Percentiles rank a stretch among this genome's conserved stretches.
Evolutionary conservation across 2,329 filamentous ascomycete genomes (phyloP).

Genomic region (Aciculosporium take): DNA sequence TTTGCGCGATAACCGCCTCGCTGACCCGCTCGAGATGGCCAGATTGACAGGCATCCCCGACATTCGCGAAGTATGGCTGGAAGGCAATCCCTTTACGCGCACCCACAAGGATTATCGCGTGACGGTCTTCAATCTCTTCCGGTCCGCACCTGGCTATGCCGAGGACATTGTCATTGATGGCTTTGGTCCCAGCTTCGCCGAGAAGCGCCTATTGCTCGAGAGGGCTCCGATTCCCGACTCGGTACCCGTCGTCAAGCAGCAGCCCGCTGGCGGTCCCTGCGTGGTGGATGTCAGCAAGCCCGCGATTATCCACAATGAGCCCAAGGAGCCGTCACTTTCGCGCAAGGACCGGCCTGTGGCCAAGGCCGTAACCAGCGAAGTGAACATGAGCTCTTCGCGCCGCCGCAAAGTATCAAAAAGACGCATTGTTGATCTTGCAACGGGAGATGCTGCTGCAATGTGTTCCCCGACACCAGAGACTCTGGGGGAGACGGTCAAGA

Average conservation of each 20-base stretch:
- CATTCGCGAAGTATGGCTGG: conserved; percentile 82
- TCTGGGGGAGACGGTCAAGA: conserved; percentile 9
- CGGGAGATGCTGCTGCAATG: conserved; percentile 27
- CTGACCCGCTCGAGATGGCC: conserved; percentile 83
- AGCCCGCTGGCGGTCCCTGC: conserved; percentile 44
- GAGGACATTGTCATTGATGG: conserved; percentile 87
- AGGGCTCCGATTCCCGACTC: conserved; percentile 61
- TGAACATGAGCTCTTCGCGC: conserved; percentile 43
- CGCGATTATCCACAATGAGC: conserved; percentile 39
- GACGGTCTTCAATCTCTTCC: conserved; percentile 91
- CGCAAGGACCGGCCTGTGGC: conserved; percentile 45
- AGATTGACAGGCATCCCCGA: conserved; percentile 82
- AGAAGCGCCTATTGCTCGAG: conserved; percentile 73
- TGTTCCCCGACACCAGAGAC: conserved; percentile 16
- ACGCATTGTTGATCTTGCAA: conserved; percentile 50
- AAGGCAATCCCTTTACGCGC: conserved; percentile 81
- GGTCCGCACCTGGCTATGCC: conserved; percentile 73
- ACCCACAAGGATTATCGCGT: conserved; percentile 76
- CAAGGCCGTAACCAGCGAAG: conserved; percentile 41
- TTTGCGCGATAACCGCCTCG: conserved; percentile 75
- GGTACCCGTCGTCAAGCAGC: conserved; percentile 64
- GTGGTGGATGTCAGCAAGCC: conserved; percentile 57
- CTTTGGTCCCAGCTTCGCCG: conserved; percentile 66
- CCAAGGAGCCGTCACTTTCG: conserved; percentile 35
- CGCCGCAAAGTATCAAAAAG: conserved; percentile 46